Conservation (phyloP, 1,284 basidiomycete species). For the Boletus hoseneyae region DNA sequence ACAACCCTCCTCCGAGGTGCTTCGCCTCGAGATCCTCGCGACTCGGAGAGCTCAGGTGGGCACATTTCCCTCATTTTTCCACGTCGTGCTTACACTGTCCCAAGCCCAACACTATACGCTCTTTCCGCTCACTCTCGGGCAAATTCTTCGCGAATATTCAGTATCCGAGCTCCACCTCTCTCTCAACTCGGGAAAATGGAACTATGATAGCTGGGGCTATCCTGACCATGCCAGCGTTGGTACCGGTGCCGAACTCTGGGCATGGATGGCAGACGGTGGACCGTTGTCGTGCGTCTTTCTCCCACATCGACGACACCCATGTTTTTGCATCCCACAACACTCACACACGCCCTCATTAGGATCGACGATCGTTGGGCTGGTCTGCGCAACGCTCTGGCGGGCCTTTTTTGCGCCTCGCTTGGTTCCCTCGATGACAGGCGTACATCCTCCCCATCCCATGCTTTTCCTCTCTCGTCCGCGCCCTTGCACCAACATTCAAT, state of each 20-base stretch:
- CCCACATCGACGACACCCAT: not conserved
- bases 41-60: constrained; percentile 45
- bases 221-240: constrained; percentile 76
- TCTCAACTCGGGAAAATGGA: constrained; percentile 89
- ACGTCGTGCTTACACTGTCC: constrained; percentile 1
- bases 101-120: constrained; percentile 78
- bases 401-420: constrained; percentile 92
- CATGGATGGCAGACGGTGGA: constrained; percentile 74
- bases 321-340: too few relatives aligned
- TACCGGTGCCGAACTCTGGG: constrained; percentile 86
- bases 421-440: constrained; percentile 71
- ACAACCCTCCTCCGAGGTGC: constrained; percentile 57
- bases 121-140: constrained; percentile 82
- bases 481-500: not conserved
- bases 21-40: constrained; percentile 51
- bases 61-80: not conserved
- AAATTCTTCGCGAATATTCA: constrained; percentile 80
- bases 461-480: constrained; percentile 39
- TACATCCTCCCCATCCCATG: constrained; percentile 59
- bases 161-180: constrained; percentile 85
- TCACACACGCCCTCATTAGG: constrained; percentile 34
- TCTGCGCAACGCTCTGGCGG: constrained; percentile 85
- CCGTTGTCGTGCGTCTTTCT: constrained; percentile 44
- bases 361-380: constrained; percentile 79
- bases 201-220: constrained; percentile 82